phyloP scores from a whole-genome alignment of 208 protist genomes.

The Herpetomonas muscarum region DNA sequence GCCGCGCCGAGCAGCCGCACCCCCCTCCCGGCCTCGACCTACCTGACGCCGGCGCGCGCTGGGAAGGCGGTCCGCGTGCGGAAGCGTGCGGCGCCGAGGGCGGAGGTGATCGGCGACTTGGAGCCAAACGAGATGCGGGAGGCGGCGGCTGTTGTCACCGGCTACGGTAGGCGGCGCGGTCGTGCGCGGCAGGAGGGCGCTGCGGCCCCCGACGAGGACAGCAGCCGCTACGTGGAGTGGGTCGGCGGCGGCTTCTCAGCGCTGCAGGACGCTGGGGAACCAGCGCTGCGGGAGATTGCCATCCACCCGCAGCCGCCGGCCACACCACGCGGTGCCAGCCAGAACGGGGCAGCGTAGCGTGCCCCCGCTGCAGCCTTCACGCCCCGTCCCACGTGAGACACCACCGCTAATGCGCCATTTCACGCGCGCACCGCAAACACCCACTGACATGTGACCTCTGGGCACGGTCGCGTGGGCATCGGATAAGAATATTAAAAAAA shows the following conservation, averaged over 20 bases:
- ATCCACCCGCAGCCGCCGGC: conserved; percentile 17
- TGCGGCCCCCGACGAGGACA: conserved; percentile 2
- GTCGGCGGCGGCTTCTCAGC: conserved; percentile 62
- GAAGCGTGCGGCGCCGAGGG: conserved; percentile 28
- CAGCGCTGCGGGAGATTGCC: conserved; percentile 43
- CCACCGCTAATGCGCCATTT: too few relatives aligned
- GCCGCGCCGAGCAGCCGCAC: background rate
- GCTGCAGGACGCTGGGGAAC: conserved; percentile 36
- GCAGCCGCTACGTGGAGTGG: conserved; percentile 55
- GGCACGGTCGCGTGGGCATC: too few relatives aligned
- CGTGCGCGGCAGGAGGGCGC: background rate
- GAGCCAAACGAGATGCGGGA: conserved; percentile 70
- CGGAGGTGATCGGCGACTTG: conserved; percentile 34
- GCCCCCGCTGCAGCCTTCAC: too few relatives aligned
- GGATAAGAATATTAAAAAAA: too few relatives aligned
- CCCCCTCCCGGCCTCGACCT: conserved; percentile 25
- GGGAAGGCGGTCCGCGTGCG: conserved; percentile 43
- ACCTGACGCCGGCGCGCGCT: conserved; percentile 48
- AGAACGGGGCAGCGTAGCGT: too few relatives aligned
- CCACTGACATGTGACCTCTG: too few relatives aligned
- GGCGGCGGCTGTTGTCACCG: conserved; percentile 33
- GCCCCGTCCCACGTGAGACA: too few relatives aligned
- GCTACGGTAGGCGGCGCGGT: background rate
- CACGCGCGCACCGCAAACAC: too few relatives aligned
- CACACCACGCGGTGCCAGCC: background rate